Conservation (phyloP, 2,329 filamentous ascomycete genomes). For the Tolypocladium cylindrosporum region DNA sequence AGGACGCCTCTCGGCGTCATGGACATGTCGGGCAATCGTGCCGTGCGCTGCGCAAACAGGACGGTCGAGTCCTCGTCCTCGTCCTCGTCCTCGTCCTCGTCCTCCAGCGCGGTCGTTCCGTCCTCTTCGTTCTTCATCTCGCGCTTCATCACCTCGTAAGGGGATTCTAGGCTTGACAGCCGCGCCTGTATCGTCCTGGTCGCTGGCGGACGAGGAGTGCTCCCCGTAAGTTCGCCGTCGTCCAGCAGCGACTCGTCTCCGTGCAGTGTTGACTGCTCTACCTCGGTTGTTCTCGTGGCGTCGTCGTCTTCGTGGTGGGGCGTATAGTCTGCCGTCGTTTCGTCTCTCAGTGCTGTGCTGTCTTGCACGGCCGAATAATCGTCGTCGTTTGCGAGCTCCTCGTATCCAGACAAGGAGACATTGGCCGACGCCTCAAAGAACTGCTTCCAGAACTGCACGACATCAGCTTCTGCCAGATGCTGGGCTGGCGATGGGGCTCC, state of each 20-base stretch:
- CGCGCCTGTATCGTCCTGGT: conserved; percentile 39
- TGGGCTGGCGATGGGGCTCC: not conserved
- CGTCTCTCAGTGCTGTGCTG: conserved; percentile 46
- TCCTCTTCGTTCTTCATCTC: conserved; percentile 46
- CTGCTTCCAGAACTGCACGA: conserved; percentile 88
- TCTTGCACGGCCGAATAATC: conserved; percentile 40
- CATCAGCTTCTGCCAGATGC: not conserved
- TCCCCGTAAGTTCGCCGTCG: conserved; percentile 51
- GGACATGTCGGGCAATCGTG: conserved; percentile 50
- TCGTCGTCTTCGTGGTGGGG: conserved; percentile 26
- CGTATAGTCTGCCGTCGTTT: conserved; percentile 41
- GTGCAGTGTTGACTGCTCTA: conserved; percentile 24
- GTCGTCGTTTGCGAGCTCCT: conserved; percentile 67
- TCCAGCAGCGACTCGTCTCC: conserved; percentile 59
- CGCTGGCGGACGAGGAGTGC: conserved; percentile 53
- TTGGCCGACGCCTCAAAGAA: conserved; percentile 99
- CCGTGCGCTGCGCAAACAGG: conserved; percentile 40
- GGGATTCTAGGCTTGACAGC: conserved; percentile 60
- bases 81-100: conserved; percentile 30
- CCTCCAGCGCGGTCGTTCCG: conserved; percentile 25
- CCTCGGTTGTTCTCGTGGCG: conserved; percentile 19
- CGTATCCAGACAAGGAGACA: conserved; percentile 90
- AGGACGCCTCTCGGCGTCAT: conserved; percentile 45
- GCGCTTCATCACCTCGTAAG: conserved; percentile 64
- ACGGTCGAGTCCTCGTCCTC: conserved; percentile 36